Base-by-base conservation (phyloP, 2,329 filamentous ascomycete genomes). In the Fusarium marasasianum region DNA sequence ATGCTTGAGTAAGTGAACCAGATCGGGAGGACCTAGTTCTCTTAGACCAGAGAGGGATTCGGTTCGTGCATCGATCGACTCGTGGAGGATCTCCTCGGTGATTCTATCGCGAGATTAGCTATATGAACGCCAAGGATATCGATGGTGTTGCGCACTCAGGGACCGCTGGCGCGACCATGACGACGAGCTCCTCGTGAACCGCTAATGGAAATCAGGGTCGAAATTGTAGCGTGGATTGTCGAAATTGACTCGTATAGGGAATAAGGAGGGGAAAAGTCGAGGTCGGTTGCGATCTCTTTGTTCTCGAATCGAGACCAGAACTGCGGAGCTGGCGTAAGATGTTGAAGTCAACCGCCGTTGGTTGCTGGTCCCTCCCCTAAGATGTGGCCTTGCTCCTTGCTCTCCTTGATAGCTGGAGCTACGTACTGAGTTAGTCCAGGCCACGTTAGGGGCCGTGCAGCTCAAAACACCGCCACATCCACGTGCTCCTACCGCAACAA, bases 21-120 rank as follows among this genome's bases (percentile, higher is more conserved):
- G 89, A 83, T 99, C 96, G 61, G 96, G 96, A 33, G 96, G 96
- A 47, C 96, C 96, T 66, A 99, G 90, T 87, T 99, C 96, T 80
- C 96, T 93, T 73, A 99, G 88, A 54, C 91, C 90, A 76, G 93
- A 89, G 44, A 99, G 89, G 48, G 93, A 93, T 81, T 99, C 96
- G 77, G 96, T 97, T 82, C 96, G 92, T 78, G 95, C 92, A 81
- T 98, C 95, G 82, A 98, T 92, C 59, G 96, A 94, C 78, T 97
- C 94, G 81, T 97, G 93, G 71, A 97, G 89, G 74, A 96, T 90
- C 84, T 98, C 95, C 86, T 99, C 96, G 79, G 95, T 96, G 79
- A 99, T 92, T 84, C 96, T 98, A 73, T 37, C 29, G 15, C 26
- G 61, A 29, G 22, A 69, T 82, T 71, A 82, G 78, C 63, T 68